A percentile compares a stretch with the other conserved stretches of the same genome.
Evolutionary conservation across 1,284 basidiomycete genomes (phyloP).

Genomic region (Amylostereum areolatum): DNA sequence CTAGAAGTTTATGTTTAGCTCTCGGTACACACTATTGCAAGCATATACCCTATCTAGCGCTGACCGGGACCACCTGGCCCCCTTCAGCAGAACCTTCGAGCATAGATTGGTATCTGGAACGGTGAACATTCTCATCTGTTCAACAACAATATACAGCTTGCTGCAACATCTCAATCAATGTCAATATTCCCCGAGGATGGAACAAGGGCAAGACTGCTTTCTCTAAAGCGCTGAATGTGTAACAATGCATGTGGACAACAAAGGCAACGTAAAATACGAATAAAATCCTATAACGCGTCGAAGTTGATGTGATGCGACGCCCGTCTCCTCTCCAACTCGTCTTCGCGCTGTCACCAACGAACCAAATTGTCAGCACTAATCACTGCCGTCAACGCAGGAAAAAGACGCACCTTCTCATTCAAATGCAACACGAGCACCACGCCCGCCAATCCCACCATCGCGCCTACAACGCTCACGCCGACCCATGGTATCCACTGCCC

Average conservation of each 20-base stretch:
- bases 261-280: background rate
- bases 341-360: slow-evolving; percentile 62
- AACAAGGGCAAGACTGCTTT: no score
- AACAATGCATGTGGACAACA: background rate
- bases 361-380: slow-evolving; percentile 4
- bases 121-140: background rate
- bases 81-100: no score
- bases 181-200: background rate
- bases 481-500: slow-evolving; percentile 99
- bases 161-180: background rate
- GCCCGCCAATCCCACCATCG: slow-evolving; percentile 69
- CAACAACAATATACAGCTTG: background rate
- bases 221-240: background rate
- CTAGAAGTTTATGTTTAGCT: no score
- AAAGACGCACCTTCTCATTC: slow-evolving; percentile 75
- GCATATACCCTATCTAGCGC: no score
- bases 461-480: slow-evolving; percentile 75
- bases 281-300: slow-evolving; percentile 67
- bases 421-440: slow-evolving; percentile 87
- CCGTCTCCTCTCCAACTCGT: slow-evolving; percentile 83
- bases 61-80: no score
- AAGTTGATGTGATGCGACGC: slow-evolving; percentile 95
- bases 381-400: background rate
- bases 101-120: background rate
- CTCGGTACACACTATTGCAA: no score